Evolutionary conservation across 129 eudicot genomes (phyloP).

Genomic region (Flaveria ramosissima): DNA sequence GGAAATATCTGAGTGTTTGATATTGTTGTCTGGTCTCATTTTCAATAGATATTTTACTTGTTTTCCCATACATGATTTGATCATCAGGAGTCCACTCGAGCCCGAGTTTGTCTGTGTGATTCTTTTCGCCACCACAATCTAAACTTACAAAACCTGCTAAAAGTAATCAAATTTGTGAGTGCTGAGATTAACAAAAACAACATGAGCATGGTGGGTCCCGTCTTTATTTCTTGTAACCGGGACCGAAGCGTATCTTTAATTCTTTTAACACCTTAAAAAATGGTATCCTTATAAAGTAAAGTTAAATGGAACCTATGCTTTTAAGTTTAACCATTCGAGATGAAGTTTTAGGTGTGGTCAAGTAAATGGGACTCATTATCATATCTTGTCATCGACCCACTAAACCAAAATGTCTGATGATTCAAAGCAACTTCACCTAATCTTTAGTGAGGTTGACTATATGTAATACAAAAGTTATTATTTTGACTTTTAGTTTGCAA

Average conservation of each 20-base stretch:
- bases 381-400: neutral
- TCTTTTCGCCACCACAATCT: constrained; percentile 79
- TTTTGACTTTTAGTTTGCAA: neutral
- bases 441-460: constrained; percentile 11
- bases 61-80: constrained; percentile 50
- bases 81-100: constrained; percentile 79
- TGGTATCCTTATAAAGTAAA: neutral
- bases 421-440: neutral
- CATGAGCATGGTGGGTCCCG: constrained; percentile 67
- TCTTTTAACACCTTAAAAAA: neutral
- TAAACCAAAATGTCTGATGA: neutral
- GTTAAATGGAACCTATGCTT: neutral
- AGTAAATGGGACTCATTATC: neutral
- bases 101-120: constrained; percentile 69
- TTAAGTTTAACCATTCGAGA: neutral
- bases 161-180: constrained; percentile 23
- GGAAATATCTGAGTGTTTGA: constrained; percentile 68
- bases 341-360: neutral
- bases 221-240: constrained; percentile 76
- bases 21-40: constrained; percentile 69
- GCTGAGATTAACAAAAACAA: constrained; percentile 34
- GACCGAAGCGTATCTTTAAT: constrained; percentile 38
- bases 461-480: constrained; percentile 10
- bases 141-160: constrained; percentile 78
- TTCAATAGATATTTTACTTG: constrained; percentile 57